These are phyloP conservation scores for Calonectria montana DNA, from an alignment of 2,329 filamentous ascomycete species.

Conservation along the genomic window DNA sequence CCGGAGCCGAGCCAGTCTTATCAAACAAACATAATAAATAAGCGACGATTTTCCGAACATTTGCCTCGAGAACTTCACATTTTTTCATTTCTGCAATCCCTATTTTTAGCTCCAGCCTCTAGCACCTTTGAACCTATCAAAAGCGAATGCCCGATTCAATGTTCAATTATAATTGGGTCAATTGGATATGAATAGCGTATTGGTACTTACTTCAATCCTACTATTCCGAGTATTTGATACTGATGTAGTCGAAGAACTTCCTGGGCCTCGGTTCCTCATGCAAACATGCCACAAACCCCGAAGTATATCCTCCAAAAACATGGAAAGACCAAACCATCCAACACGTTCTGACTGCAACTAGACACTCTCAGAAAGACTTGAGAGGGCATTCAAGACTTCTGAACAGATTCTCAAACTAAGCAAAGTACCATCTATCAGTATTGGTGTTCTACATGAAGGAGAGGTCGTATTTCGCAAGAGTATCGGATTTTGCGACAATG, in stretches of 20 bases:
- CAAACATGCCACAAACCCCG: neutral
- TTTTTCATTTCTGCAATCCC: no score
- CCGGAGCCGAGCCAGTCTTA: no score
- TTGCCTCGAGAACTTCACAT: no score
- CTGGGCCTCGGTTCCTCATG: neutral
- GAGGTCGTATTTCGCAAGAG: neutral
- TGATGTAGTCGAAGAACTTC: neutral
- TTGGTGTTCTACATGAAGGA: neutral
- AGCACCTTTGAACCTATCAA: neutral
- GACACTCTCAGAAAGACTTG: neutral
- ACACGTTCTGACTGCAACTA: neutral
- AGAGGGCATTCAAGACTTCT: neutral
- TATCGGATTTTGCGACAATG: neutral
- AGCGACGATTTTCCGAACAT: no score
- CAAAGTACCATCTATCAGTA: neutral
- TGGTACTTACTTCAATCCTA: neutral
- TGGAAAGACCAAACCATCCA: neutral
- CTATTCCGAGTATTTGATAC: neutral
- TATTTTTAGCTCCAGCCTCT: no score
- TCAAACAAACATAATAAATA: no score
- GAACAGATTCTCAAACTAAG: neutral
- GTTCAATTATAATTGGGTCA: neutral
- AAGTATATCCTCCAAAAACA: neutral
- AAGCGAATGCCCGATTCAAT: neutral
- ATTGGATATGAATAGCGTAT: neutral